Evolutionary conservation across 441 rosid genomes (phyloP).

Genomic region (Syzygium syzygioides): DNA sequence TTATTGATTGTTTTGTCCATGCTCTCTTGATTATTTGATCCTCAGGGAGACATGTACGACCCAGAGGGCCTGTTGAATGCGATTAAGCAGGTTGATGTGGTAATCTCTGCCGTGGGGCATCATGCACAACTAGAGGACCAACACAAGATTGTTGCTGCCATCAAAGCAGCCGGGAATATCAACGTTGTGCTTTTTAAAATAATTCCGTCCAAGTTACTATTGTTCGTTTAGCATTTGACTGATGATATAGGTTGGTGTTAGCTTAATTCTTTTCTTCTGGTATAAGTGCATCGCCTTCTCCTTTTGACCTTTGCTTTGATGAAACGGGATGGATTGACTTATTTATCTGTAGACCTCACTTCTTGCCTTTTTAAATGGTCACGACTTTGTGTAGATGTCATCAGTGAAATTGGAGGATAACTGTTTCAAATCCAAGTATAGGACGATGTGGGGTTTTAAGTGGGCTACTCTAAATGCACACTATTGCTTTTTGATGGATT

Average conservation of each 20-base stretch:
- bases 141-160: constrained; percentile 34
- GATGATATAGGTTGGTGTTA: not conserved
- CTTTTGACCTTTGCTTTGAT: not conserved
- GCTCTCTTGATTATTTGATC: no score
- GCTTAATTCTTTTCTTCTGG: constrained; percentile 16
- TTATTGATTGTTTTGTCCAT: not conserved
- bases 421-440: not conserved
- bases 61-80: constrained; percentile 28
- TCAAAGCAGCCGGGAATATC: constrained; percentile 45
- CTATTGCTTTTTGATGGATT: not conserved
- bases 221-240: not conserved
- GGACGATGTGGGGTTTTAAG: not conserved
- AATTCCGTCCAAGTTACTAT: no score
- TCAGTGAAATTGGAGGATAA: not conserved
- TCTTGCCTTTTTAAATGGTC: not conserved
- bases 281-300: not conserved
- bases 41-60: constrained; percentile 43
- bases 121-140: constrained; percentile 19
- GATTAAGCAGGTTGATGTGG: constrained; percentile 38
- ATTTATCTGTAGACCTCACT: not conserved
- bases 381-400: not conserved
- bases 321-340: not conserved
- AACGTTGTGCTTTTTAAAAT: constrained; percentile 11
- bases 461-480: not conserved
- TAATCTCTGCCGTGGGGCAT: constrained; percentile 26